These are phyloP conservation scores for Fusarium transvaalense DNA, from an alignment of 2,329 filamentous ascomycete species.

Conservation along the genomic window DNA sequence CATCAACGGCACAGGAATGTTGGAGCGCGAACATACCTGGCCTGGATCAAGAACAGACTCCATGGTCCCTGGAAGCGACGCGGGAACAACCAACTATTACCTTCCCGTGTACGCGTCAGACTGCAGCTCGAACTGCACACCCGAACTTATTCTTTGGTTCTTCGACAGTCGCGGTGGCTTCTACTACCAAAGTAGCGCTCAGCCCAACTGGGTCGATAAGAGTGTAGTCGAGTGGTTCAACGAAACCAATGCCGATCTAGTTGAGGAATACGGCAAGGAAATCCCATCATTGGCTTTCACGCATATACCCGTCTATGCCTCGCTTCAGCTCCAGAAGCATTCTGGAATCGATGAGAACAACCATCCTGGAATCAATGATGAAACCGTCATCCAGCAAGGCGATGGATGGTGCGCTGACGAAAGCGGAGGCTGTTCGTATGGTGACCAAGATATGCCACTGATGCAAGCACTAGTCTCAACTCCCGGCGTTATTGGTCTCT, in stretches of 20 bases:
- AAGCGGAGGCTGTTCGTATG: slow-evolving; percentile 56
- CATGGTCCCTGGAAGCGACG: slow-evolving; percentile 37
- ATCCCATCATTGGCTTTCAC: slow-evolving; percentile 64
- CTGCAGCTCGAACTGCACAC: slow-evolving; percentile 51
- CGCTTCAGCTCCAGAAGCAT: slow-evolving; percentile 43
- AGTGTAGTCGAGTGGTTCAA: slow-evolving; percentile 61
- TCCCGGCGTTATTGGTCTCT: slow-evolving; percentile 67
- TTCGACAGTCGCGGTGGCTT: slow-evolving; percentile 74
- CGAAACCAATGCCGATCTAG: slow-evolving; percentile 51
- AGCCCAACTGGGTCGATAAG: slow-evolving; percentile 60
- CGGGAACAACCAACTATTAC: slow-evolving; percentile 59
- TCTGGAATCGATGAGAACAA: slow-evolving; percentile 52
- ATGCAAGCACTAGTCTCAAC: slow-evolving; percentile 71
- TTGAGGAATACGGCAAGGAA: slow-evolving; percentile 43
- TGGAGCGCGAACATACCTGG: slow-evolving; percentile 45
- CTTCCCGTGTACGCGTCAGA: slow-evolving; percentile 55
- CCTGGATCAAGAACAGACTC: slow-evolving; percentile 40
- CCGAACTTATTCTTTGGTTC: slow-evolving; percentile 71
- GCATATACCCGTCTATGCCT: slow-evolving; percentile 59
- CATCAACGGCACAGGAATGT: slow-evolving; percentile 34
- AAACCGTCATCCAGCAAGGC: slow-evolving; percentile 58
- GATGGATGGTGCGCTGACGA: slow-evolving; percentile 59
- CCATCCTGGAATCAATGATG: slow-evolving; percentile 63
- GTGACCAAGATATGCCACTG: slow-evolving; percentile 69
- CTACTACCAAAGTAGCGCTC: slow-evolving; percentile 55